Percentiles rank a stretch among this genome's conserved stretches.
These are phyloP conservation scores for Aspergillus texensis DNA, from an alignment of 2,329 filamentous ascomycete genomes.

Conservation along the genomic window DNA sequence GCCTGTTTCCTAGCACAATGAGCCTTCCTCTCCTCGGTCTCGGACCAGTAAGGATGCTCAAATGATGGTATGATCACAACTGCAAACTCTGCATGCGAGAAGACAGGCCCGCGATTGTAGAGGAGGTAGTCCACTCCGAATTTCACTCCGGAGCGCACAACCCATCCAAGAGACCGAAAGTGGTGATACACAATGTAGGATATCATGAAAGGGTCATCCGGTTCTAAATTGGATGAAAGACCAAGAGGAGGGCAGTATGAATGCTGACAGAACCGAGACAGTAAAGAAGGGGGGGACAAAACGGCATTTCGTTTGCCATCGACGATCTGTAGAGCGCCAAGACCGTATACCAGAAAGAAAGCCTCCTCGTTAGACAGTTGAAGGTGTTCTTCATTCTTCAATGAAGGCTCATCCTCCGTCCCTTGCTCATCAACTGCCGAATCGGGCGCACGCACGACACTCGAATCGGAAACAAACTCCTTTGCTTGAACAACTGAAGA, in stretches of 20 bases:
- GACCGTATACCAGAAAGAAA: constrained; percentile 81
- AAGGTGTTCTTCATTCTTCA: constrained; percentile 75
- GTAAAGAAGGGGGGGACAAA: constrained; percentile 60
- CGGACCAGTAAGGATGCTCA: constrained; percentile 69
- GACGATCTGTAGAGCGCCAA: constrained; percentile 71
- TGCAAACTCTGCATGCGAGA: constrained; percentile 93
- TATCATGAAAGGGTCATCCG: constrained; percentile 82
- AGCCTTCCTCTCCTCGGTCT: constrained; percentile 51
- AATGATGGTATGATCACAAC: constrained; percentile 84
- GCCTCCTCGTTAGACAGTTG: constrained; percentile 88
- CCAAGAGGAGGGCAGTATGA: constrained; percentile 68
- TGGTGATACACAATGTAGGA: constrained; percentile 93
- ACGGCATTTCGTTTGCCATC: constrained; percentile 37
- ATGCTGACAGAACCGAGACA: constrained; percentile 68
- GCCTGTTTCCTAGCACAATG: constrained; percentile 52
- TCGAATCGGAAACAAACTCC: constrained; percentile 51
- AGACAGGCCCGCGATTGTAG: constrained; percentile 89
- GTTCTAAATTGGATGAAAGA: constrained; percentile 52
- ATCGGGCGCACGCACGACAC: constrained; percentile 18
- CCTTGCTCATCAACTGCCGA: constrained; percentile 16
- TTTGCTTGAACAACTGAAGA: constrained; percentile 68
- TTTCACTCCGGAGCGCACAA: constrained; percentile 88
- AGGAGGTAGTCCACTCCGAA: constrained; percentile 95
- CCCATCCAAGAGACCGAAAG: constrained; percentile 93
- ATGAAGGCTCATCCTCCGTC: constrained; percentile 25